Evolutionary conservation across 2,329 filamentous ascomycete species (phyloP).

Genomic region (Orbilia javanica): DNA sequence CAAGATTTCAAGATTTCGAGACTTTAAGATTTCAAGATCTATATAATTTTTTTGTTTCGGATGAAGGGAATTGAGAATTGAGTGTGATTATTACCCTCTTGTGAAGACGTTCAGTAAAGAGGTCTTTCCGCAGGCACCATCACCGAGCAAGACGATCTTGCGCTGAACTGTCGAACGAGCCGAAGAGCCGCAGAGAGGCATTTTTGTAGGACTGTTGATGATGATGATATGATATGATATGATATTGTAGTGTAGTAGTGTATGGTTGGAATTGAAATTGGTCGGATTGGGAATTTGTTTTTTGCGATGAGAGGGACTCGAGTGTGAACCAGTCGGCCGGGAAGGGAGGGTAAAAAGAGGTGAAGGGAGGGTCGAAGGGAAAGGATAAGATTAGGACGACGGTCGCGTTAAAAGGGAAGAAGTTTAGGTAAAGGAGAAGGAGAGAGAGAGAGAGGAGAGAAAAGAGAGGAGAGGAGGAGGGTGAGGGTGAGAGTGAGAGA

Average conservation of each 20-base stretch:
- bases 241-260: too few relatives aligned
- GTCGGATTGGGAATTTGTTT: constrained; percentile 7
- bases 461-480: constrained; percentile 3
- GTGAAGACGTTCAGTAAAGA: constrained; percentile 98
- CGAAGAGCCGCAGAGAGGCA: constrained; percentile 74
- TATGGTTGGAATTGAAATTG: background rate
- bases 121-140: constrained; percentile 97
- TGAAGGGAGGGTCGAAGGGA: background rate
- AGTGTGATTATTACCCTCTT: constrained; percentile 75
- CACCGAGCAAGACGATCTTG: constrained; percentile 88
- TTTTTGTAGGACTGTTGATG: constrained; percentile 61
- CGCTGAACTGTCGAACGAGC: constrained; percentile 80
- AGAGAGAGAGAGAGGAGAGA: background rate
- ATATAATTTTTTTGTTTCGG: background rate
- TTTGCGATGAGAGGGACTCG: background rate
- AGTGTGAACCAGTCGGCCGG: background rate
- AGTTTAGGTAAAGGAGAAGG: background rate
- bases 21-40: too few relatives aligned
- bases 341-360: background rate
- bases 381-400: constrained; percentile 3
- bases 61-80: constrained; percentile 39
- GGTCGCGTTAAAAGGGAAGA: constrained; percentile 21
- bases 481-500: too few relatives aligned
- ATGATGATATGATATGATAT: too few relatives aligned
- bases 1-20: too few relatives aligned